Evolutionary conservation across 345 rosid genomes (phyloP).

Genomic region (Populus ilicifolia): DNA sequence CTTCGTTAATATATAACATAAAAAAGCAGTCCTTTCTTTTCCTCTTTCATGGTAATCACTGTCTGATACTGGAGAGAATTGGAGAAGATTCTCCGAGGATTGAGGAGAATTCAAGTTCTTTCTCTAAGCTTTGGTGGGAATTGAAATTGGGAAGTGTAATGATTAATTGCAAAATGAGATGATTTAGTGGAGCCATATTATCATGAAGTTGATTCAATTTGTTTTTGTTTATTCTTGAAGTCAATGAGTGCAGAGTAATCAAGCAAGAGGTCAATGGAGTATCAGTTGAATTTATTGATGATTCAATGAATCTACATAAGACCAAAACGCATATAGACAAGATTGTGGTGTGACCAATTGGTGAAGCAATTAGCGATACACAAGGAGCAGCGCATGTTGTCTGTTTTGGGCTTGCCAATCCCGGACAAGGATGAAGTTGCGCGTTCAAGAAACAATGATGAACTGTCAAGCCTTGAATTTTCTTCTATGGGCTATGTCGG

Average conservation of each 20-base stretch:
- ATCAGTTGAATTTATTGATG: neutral
- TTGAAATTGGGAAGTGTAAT: neutral
- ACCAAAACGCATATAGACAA: neutral
- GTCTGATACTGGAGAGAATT: neutral
- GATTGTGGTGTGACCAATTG: neutral
- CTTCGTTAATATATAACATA: neutral
- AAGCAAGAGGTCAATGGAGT: neutral
- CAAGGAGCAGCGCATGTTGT: neutral
- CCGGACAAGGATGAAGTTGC: too few species aligned
- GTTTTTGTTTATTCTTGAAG: neutral
- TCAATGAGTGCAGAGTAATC: neutral
- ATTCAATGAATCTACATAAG: neutral
- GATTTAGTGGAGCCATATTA: neutral
- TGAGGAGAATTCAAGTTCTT: slow-evolving; percentile 3
- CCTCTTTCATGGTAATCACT: neutral
- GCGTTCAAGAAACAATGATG: neutral
- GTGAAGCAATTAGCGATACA: too few species aligned
- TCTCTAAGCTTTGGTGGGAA: neutral
- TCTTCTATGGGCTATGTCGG: too few species aligned
- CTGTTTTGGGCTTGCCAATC: neutral
- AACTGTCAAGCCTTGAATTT: neutral
- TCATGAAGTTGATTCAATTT: neutral
- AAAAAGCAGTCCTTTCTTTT: neutral
- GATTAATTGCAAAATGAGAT: neutral
- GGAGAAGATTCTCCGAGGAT: slow-evolving; percentile 2